A percentile compares a stretch with the other conserved stretches of the same genome.
These are phyloP conservation scores for Ceratocystis cubensis DNA, from an alignment of 2,329 filamentous ascomycete genomes.

Conservation along the genomic window DNA sequence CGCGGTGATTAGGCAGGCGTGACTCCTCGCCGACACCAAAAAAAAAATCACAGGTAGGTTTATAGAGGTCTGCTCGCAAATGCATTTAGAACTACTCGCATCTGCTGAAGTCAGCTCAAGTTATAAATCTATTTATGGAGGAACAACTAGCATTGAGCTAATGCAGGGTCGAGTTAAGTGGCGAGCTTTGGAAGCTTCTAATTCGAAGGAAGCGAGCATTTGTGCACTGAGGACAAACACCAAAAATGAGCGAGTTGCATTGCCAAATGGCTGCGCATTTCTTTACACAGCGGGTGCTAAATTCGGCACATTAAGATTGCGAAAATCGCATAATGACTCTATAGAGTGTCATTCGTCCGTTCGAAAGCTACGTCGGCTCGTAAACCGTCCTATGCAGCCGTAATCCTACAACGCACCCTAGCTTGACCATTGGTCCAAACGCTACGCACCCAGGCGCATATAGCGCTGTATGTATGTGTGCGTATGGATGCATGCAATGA, in stretches of 20 bases:
- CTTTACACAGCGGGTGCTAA: not conserved
- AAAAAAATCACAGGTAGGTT: too few relatives aligned
- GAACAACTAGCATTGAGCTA: constrained; percentile 1
- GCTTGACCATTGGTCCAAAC: constrained; percentile 2
- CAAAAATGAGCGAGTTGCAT: not conserved
- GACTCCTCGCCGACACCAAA: not conserved
- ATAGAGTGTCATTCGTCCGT: not conserved
- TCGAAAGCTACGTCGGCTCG: not conserved
- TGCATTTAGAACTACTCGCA: too few relatives aligned
- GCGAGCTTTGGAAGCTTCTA: constrained; percentile 7
- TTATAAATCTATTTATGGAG: not conserved
- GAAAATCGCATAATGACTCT: not conserved
- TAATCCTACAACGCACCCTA: not conserved
- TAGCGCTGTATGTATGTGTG: not conserved
- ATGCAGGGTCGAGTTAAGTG: not conserved
- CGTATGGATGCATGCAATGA: not conserved
- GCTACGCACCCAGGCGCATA: not conserved
- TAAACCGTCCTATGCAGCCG: not conserved
- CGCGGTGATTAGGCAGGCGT: not conserved
- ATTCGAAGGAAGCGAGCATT: not conserved
- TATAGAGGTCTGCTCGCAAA: too few relatives aligned
- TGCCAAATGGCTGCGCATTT: not conserved
- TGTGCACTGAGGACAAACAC: not conserved
- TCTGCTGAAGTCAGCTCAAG: too few relatives aligned
- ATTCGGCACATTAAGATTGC: not conserved